Conservation (phyloP, 371 early-diverging fungal genomes). For the Zychaea mexicana region DNA sequence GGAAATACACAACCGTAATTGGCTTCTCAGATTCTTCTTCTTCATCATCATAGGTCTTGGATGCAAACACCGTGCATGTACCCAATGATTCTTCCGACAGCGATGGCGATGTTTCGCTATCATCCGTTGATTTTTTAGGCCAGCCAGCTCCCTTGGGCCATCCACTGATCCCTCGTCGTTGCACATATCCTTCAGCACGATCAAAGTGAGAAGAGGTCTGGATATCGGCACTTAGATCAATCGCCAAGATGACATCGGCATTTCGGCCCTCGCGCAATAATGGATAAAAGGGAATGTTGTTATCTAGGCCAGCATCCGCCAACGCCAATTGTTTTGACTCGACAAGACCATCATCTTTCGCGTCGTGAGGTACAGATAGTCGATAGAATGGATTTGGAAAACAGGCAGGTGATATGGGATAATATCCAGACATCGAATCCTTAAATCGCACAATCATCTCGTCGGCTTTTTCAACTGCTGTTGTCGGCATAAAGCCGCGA, state of each 20-base stretch:
- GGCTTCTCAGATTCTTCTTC: constrained; percentile 16
- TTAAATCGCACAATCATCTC: constrained; percentile 46
- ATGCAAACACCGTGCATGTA: constrained; percentile 38
- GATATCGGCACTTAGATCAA: constrained; percentile 76
- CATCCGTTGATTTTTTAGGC: too few species aligned
- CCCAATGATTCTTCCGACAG: constrained; percentile 20
- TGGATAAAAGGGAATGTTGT: constrained; percentile 78
- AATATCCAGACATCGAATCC: constrained; percentile 46
- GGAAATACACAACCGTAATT: constrained; percentile 63
- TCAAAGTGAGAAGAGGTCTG: constrained; percentile 68
- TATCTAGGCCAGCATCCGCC: constrained; percentile 80
- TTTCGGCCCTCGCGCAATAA: constrained; percentile 63
- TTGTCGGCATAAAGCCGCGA: constrained; percentile 39
- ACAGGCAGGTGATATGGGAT: constrained; percentile 58
- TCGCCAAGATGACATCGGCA: constrained; percentile 68
- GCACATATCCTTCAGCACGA: constrained; percentile 61
- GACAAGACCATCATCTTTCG: constrained; percentile 3
- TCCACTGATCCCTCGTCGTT: constrained; percentile 52
- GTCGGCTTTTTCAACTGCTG: constrained; percentile 34
- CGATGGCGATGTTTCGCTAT: too few species aligned
- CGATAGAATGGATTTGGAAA: constrained; percentile 61
- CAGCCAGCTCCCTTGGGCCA: constrained; percentile 54
- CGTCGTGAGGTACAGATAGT: constrained; percentile 12
- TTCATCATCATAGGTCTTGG: background rate
- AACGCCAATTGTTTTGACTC: constrained; percentile 47